Percentiles rank a stretch among this genome's conserved stretches.
These are phyloP conservation scores for Hypoxylon sp. DNA, from an alignment of 2,329 filamentous ascomycete species.

Conservation along the genomic window DNA sequence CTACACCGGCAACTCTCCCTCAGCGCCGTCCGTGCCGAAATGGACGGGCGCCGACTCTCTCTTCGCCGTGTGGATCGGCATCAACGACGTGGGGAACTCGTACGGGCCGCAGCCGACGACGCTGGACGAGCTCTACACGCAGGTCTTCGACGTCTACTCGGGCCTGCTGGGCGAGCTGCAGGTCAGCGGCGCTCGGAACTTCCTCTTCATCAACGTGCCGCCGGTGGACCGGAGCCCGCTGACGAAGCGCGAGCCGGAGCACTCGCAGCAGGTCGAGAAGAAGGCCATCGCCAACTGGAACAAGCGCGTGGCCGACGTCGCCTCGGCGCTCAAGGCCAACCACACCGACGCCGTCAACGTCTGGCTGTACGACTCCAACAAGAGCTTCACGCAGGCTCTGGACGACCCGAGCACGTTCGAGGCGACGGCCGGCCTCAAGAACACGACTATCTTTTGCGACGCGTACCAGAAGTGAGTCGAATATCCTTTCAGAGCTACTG, in stretches of 20 bases:
- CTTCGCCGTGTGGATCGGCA: conserved; percentile 61
- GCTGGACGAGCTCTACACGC: conserved; percentile 46
- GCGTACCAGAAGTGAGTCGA: conserved; percentile 61
- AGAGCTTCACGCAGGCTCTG: conserved; percentile 60
- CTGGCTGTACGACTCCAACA: conserved; percentile 62
- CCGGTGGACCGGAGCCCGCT: conserved; percentile 63
- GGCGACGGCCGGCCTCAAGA: conserved; percentile 61
- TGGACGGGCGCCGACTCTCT: conserved; percentile 52
- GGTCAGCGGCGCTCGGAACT: conserved; percentile 62
- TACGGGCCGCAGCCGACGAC: conserved; percentile 48
- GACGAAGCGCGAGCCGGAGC: conserved; percentile 50
- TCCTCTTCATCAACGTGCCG: conserved; percentile 66
- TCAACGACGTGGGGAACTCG: conserved; percentile 63
- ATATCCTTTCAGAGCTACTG: neutral
- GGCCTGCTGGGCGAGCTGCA: conserved; percentile 57
- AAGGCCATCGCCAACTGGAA: conserved; percentile 63
- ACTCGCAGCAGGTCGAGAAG: conserved; percentile 47
- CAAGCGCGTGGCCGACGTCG: conserved; percentile 51
- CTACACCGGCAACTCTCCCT: conserved; percentile 46
- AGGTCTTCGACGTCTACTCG: conserved; percentile 55
- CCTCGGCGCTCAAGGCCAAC: conserved; percentile 48
- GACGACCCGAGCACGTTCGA: conserved; percentile 58
- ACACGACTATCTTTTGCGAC: conserved; percentile 62
- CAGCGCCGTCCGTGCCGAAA: conserved; percentile 48
- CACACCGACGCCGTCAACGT: conserved; percentile 54